Conservation (phyloP, 306 rosid species). For the Prunus mongolica region DNA sequence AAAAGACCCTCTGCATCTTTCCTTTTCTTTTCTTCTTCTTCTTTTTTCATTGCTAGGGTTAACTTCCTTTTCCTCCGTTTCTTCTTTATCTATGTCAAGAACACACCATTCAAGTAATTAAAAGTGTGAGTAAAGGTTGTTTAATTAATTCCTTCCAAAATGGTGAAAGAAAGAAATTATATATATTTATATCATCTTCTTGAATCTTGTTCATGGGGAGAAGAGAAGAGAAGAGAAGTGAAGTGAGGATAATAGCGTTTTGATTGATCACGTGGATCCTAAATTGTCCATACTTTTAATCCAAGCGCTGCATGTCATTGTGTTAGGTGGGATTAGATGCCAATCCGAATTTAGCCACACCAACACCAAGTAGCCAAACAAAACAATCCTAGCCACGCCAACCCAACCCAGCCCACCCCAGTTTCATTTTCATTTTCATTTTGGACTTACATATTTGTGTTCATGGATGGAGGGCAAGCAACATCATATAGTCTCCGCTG, state of each 20-base stretch:
- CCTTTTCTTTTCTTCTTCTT: constrained; percentile 19
- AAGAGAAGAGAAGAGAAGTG: background rate
- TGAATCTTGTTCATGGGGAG: constrained; percentile 11
- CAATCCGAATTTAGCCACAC: background rate
- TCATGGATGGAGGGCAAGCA: background rate
- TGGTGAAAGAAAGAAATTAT: background rate
- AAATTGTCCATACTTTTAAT: constrained; percentile 30
- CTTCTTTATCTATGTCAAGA: too few relatives aligned
- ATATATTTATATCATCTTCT: too few relatives aligned
- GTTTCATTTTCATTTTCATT: too few relatives aligned
- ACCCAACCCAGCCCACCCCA: too few relatives aligned
- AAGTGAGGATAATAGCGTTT: background rate
- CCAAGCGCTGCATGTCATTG: constrained; percentile 47
- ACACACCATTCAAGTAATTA: background rate
- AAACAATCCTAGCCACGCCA: background rate
- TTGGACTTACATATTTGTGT: background rate
- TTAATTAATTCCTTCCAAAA: background rate
- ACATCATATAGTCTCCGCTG: background rate
- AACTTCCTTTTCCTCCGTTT: background rate
- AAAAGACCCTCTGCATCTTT: constrained; percentile 19
- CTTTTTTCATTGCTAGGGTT: constrained; percentile 20
- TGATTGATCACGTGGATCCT: constrained; percentile 43
- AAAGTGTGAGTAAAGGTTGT: background rate
- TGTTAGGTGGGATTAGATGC: constrained; percentile 37
- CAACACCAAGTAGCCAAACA: background rate